Evolutionary conservation across 2,329 filamentous ascomycete genomes (phyloP).

Genomic region (Beauveria medogensis): DNA sequence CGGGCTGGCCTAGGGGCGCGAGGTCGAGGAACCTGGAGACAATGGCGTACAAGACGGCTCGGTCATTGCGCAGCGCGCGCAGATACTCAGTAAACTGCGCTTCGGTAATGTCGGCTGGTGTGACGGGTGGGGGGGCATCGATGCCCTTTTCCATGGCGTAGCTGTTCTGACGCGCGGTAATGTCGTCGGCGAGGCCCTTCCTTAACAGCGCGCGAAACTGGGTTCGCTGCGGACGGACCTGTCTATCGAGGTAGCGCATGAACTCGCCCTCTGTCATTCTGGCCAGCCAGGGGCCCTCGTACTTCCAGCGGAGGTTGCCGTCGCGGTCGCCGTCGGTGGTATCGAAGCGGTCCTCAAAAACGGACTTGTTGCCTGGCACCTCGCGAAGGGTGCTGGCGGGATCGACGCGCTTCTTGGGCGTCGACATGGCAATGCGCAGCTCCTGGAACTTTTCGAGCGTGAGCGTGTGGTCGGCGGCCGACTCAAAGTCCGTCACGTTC

Average conservation of each 20-base stretch:
- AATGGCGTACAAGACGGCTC: constrained; percentile 40
- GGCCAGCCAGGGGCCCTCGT: constrained; percentile 58
- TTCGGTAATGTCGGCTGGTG: constrained; percentile 36
- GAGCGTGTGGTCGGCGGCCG: constrained; percentile 71
- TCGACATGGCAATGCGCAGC: constrained; percentile 62
- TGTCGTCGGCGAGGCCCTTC: constrained; percentile 37
- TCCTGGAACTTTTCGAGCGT: constrained; percentile 83
- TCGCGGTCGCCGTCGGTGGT: constrained; percentile 35
- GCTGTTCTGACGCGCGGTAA: constrained; percentile 30
- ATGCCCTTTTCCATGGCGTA: constrained; percentile 32
- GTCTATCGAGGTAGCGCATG: constrained; percentile 43
- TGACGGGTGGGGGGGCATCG: constrained; percentile 20
- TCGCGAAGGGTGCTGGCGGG: constrained; percentile 13
- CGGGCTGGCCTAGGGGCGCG: constrained; percentile 37
- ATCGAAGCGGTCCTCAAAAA: constrained; percentile 53
- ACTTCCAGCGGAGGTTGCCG: constrained; percentile 54
- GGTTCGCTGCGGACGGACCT: constrained; percentile 43
- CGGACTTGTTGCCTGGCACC: constrained; percentile 35
- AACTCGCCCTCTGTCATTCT: constrained; percentile 55
- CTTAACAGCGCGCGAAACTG: constrained; percentile 50
- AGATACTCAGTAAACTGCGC: constrained; percentile 44
- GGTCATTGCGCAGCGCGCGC: constrained; percentile 43
- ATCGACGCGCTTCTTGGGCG: constrained; percentile 28
- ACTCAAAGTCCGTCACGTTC: constrained; percentile 81
- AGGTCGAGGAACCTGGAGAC: constrained; percentile 57